phyloP scores from a whole-genome alignment of 208 protist genomes.

The Leptomonas pyrrhocoris region DNA sequence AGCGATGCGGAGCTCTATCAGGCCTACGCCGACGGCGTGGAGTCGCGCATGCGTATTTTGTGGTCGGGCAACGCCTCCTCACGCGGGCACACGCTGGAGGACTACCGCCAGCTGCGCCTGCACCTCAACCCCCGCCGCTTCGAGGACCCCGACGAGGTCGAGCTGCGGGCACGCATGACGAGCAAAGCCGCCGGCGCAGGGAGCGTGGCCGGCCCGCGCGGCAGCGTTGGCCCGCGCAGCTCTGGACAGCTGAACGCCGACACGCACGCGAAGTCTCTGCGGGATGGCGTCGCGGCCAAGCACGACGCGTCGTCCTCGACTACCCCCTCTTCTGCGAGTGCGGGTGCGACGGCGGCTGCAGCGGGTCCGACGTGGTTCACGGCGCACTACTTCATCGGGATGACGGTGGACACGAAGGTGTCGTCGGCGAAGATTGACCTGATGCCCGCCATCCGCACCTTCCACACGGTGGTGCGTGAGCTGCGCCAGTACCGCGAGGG shows the following conservation, averaged over 20 bases:
- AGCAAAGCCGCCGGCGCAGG: constrained; percentile 19
- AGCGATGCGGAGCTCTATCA: constrained; percentile 78
- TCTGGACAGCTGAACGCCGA: constrained; percentile 21
- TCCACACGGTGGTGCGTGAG: constrained; percentile 68
- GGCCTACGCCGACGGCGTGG: constrained; percentile 86
- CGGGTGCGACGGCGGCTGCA: not conserved
- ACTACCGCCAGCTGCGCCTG: constrained; percentile 69
- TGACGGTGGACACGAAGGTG: constrained; percentile 70
- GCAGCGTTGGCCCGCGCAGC: constrained; percentile 22
- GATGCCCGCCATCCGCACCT: constrained; percentile 64
- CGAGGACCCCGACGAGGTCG: constrained; percentile 80
- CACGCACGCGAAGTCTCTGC: constrained; percentile 4
- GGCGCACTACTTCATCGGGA: constrained; percentile 87
- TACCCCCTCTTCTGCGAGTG: not conserved
- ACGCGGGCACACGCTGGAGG: constrained; percentile 77
- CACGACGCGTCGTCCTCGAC: not conserved
- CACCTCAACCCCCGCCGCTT: constrained; percentile 79
- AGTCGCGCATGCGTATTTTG: constrained; percentile 85
- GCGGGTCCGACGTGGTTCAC: constrained; percentile 35
- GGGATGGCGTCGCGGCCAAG: constrained; percentile 7
- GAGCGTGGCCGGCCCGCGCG: constrained; percentile 8
- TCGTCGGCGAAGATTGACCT: constrained; percentile 66
- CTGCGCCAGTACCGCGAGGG: constrained; percentile 78
- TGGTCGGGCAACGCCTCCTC: constrained; percentile 80
- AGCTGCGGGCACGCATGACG: constrained; percentile 41